phyloP scores from a whole-genome alignment of 2,329 filamentous ascomycete genomes.

The Penicillium sp. region DNA sequence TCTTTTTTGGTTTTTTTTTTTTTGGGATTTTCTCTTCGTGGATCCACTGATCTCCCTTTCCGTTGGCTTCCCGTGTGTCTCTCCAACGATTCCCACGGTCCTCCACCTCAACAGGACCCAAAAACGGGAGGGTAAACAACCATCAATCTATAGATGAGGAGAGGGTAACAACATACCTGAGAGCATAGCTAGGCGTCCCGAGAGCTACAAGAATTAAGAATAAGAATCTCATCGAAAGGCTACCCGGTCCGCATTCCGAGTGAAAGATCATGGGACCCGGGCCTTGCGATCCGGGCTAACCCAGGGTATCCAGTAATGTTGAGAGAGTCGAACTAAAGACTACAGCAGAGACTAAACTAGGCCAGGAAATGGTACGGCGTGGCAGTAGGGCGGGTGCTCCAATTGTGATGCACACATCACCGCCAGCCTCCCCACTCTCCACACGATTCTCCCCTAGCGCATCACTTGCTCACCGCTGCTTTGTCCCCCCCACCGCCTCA shows the following conservation, averaged over 20 bases:
- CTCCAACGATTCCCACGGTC: not conserved
- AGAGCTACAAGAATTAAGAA: not conserved
- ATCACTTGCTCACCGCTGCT: slow-evolving; percentile 45
- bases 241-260: slow-evolving; percentile 10
- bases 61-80: slow-evolving; percentile 4
- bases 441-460: slow-evolving; percentile 37
- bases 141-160: too few relatives aligned
- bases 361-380: not conserved
- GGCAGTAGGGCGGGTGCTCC: not conserved
- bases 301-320: not conserved
- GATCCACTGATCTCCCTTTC: slow-evolving; percentile 16
- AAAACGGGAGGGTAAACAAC: not conserved
- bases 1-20: not conserved
- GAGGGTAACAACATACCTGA: not conserved
- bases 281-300: slow-evolving; percentile 2
- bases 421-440: slow-evolving; percentile 29
- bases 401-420: slow-evolving; percentile 5
- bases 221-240: slow-evolving; percentile 10
- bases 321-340: not conserved
- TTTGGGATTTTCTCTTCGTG: slow-evolving; percentile 1
- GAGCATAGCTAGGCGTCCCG: not conserved
- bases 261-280: slow-evolving; percentile 4
- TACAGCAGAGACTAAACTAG: not conserved
- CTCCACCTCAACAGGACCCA: not conserved
- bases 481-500: slow-evolving; percentile 43